Percentiles rank a stretch among this genome's conserved stretches.
Evolutionary conservation across 257 asterid species (phyloP).

Genomic region (Cynanchum wilfordii): DNA sequence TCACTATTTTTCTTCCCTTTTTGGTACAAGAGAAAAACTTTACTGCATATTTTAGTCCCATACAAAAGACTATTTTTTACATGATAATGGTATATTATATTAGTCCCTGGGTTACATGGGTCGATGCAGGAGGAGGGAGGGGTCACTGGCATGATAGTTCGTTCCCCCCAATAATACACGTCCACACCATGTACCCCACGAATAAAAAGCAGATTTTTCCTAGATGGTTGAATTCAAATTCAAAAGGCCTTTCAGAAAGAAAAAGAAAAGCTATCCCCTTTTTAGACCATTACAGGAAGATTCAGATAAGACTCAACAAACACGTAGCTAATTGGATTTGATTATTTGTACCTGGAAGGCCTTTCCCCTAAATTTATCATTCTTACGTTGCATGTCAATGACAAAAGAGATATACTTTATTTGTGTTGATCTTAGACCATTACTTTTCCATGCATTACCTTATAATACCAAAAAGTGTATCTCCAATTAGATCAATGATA

Average conservation of each 20-base stretch:
- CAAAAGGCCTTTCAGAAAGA: slow-evolving; percentile 4
- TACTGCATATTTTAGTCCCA: neutral
- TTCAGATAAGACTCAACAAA: neutral
- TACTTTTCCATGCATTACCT: neutral
- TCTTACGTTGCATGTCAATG: neutral
- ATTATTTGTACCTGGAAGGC: neutral
- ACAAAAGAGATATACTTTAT: neutral
- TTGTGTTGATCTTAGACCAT: neutral
- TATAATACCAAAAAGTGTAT: neutral
- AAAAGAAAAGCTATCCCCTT: neutral
- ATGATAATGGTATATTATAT: neutral
- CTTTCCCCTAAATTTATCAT: neutral
- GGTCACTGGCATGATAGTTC: neutral
- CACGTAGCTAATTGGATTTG: neutral
- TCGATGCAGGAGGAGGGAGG: neutral
- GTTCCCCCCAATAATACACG: neutral
- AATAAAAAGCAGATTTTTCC: neutral
- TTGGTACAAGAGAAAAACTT: neutral
- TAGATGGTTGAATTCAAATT: slow-evolving; percentile 2
- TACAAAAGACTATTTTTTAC: neutral
- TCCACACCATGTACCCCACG: neutral
- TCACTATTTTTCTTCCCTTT: neutral
- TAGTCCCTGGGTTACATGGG: neutral
- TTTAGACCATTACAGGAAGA: slow-evolving; percentile 1
- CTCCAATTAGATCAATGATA: neutral